These are phyloP conservation scores for Escovopsis weberi DNA, from an alignment of 2,329 filamentous ascomycete species.

Conservation along the genomic window DNA sequence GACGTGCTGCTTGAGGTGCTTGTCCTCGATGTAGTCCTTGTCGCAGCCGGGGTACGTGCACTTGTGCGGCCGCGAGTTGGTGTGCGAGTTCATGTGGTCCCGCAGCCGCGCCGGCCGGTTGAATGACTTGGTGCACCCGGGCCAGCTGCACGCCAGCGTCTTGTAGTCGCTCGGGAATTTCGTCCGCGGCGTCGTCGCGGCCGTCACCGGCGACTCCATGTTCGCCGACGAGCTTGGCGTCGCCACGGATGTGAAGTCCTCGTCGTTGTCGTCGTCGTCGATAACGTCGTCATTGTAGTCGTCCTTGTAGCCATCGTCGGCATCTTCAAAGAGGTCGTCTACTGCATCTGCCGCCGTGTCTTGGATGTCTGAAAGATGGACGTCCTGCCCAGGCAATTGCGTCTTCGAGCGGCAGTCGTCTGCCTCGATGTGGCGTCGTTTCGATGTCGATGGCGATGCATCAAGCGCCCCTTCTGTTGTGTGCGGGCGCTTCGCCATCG, in stretches of 20 bases:
- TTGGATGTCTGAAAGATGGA: too few species aligned
- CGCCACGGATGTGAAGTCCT: conserved; percentile 17
- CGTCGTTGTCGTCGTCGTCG: conserved; percentile 14
- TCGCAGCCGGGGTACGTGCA: conserved; percentile 58
- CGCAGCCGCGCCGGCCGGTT: conserved; percentile 71
- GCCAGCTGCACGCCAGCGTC: conserved; percentile 60
- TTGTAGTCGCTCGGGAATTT: conserved; percentile 59
- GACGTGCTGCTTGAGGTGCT: conserved; percentile 74
- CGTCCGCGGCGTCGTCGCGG: conserved; percentile 27
- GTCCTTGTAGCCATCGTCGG: conserved; percentile 12
- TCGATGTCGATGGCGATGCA: conserved; percentile 14
- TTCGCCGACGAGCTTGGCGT: conserved; percentile 21
- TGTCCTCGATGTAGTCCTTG: conserved; percentile 75
- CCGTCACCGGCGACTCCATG: conserved; percentile 18
- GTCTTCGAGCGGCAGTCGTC: conserved; percentile 11
- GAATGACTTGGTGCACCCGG: conserved; percentile 67
- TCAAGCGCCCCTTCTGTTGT: conserved; percentile 9
- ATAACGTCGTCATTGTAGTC: conserved; percentile 15
- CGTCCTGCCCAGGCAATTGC: background rate
- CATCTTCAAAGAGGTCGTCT: conserved; percentile 8
- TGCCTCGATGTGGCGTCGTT: conserved; percentile 11
- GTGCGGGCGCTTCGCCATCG: conserved; percentile 19
- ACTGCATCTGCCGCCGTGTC: background rate
- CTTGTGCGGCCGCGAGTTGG: conserved; percentile 64
- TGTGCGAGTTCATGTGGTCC: conserved; percentile 73